Base-by-base conservation (phyloP, 2,329 filamentous ascomycete genomes). In the Eutypa lata region DNA sequence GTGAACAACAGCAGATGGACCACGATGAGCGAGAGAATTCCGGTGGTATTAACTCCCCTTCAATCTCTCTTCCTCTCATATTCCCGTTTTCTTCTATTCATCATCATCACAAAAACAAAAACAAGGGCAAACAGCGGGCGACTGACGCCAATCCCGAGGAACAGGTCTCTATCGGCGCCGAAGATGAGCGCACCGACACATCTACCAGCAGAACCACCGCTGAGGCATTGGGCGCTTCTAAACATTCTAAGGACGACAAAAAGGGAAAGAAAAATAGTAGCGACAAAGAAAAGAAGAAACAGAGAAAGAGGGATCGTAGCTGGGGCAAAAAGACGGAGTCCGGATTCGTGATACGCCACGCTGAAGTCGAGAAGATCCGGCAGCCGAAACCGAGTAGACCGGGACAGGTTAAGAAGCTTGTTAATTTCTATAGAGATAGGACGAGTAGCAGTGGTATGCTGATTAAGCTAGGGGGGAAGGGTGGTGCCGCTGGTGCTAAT, bases 381-480 rank as follows among this genome's bases (percentile, higher is more conserved):
- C 58, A 66, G 33, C 67, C 67, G 31, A 63, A 57, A 33, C 66
- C 67, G 2, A 52, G 57, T 37, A 60, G 66, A 10, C 67, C 67
- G 1, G 62, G 61, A 10, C 65, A 67, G 55, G 64, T 65, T 19
- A 61, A 59, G 50, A 68, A 65, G 49, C 55, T 69, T 49, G 61
- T 68, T 16, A 66, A 66, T 42, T 61, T 68, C 61, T 68, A 68
- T 50, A 66, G 60, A 46, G 66, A 68, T 14, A 68, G 66, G 53
- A 40, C 57, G 26, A 56, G 37, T 42, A 61, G 59, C 45, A 60
- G 56, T 31, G 52, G 54, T 11, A 53, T 52, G 28, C 55, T 42
- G 18, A 26, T 58, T 11, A 42, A 18, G 14, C 49, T 4, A 52
- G 44, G 44, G 4, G 21, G 48, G 42, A 3, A 52, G 28, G 53